These are phyloP conservation scores for Mucor irregularis DNA, from an alignment of 371 early-diverging fungal genomes.

Conservation along the genomic window DNA sequence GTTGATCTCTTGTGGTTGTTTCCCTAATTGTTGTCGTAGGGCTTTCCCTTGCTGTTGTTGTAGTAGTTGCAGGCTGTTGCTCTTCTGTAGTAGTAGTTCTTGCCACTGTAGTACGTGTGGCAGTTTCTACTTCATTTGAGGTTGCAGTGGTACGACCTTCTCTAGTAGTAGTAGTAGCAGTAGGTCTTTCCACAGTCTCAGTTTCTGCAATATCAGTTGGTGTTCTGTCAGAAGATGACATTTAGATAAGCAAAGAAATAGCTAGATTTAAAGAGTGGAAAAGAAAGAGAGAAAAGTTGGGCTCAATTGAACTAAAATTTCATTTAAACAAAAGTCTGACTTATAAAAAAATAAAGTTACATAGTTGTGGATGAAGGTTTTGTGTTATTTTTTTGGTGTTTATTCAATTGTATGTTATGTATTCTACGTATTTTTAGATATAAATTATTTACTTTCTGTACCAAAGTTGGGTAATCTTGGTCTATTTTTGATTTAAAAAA, in stretches of 20 bases:
- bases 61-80: background rate
- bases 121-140: background rate
- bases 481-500: conserved; percentile 19
- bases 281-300: background rate
- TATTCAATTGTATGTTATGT: no score
- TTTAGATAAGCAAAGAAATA: background rate
- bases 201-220: conserved; percentile 4
- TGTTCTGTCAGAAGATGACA: conserved; percentile 9
- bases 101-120: background rate
- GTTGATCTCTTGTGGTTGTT: background rate
- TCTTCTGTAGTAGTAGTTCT: background rate
- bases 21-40: background rate
- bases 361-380: no score
- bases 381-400: no score
- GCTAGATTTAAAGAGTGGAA: conserved; percentile 7
- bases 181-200: background rate
- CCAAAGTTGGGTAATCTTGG: conserved; percentile 60
- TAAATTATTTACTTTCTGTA: conserved; percentile 48
- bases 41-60: background rate
- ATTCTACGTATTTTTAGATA: background rate
- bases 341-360: no score
- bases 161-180: background rate
- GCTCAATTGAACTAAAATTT: background rate
- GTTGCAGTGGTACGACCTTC: conserved; percentile 6
- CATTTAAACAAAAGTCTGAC: background rate